phyloP scores from a whole-genome alignment of 129 eudicot genomes.

The Flaveria ramosissima region DNA sequence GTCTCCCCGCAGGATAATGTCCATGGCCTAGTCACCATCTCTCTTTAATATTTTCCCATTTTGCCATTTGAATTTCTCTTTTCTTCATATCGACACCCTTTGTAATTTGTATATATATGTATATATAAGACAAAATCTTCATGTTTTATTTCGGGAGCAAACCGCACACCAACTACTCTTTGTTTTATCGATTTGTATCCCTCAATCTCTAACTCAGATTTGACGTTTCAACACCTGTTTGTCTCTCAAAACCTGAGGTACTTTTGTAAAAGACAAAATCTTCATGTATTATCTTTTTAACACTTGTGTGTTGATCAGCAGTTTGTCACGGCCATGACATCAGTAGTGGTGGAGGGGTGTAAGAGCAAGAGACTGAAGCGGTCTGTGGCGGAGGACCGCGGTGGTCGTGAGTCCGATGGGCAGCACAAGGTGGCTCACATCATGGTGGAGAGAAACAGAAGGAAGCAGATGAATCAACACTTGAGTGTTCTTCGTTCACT shows the following conservation, averaged over 20 bases:
- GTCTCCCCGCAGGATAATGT: conserved; percentile 13
- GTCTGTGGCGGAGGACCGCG: conserved; percentile 3
- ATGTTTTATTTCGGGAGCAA: conserved; percentile 13
- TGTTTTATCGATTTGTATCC: no score
- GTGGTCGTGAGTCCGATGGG: conserved; percentile 22
- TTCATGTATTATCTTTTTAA: no score
- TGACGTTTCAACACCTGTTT: conserved; percentile 17
- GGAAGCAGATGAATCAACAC: conserved; percentile 94
- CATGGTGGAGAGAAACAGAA: conserved; percentile 78
- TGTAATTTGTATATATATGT: no score
- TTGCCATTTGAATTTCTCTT: neutral
- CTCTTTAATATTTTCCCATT: conserved; percentile 1
- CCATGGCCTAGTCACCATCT: conserved; percentile 27
- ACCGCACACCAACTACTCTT: conserved; percentile 16
- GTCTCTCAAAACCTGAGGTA: conserved; percentile 23
- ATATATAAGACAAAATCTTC: conserved; percentile 11
- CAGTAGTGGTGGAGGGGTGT: conserved; percentile 41
- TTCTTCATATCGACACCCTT: conserved; percentile 31
- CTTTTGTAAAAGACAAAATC: neutral
- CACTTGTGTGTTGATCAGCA: conserved; percentile 18
- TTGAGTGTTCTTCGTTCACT: conserved; percentile 71
- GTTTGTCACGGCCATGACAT: conserved; percentile 32
- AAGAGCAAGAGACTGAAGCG: conserved; percentile 59
- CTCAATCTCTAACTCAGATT: no score
- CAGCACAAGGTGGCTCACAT: conserved; percentile 63